phyloP scores from a whole-genome alignment of 1,284 basidiomycete species.

The Ceratobasidium sp. region DNA sequence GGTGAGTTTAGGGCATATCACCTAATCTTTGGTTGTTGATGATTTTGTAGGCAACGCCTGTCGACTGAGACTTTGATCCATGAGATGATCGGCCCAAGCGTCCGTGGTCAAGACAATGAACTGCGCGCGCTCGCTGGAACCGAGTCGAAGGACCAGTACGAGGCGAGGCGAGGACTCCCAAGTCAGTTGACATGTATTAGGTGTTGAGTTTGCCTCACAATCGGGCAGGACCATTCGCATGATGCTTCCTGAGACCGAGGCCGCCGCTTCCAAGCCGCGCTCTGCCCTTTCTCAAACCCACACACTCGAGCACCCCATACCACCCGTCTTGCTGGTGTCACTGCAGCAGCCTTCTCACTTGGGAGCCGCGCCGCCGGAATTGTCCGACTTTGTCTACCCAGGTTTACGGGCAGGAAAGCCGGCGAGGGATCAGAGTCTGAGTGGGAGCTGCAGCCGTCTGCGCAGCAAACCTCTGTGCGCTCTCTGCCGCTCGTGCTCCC shows the following conservation, averaged over 20 bases:
- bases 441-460: slow-evolving; percentile 28
- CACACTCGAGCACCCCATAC: slow-evolving; percentile 11
- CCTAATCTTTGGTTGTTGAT: not conserved
- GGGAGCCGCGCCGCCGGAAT: slow-evolving; percentile 34
- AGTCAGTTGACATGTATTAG: not conserved
- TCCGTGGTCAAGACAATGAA: slow-evolving; percentile 8
- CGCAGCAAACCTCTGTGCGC: slow-evolving; percentile 28
- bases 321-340: slow-evolving; percentile 34
- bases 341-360: slow-evolving; percentile 28
- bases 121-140: slow-evolving; percentile 19
- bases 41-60: not conserved
- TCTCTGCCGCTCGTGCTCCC: slow-evolving; percentile 34
- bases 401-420: not conserved
- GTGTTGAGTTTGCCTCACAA: not conserved
- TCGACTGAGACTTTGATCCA: slow-evolving; percentile 24
- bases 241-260: slow-evolving; percentile 21
- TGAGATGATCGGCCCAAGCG: slow-evolving; percentile 28
- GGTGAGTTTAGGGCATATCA: not conserved
- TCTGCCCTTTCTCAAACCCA: slow-evolving; percentile 20
- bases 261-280: not conserved
- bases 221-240: slow-evolving; percentile 20
- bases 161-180: slow-evolving; percentile 20
- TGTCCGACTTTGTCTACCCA: slow-evolving; percentile 23
- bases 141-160: slow-evolving; percentile 24
- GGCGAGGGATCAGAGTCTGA: not conserved